Conservation (phyloP, 2,329 filamentous ascomycete genomes). For the Calonectria ilicicola region DNA sequence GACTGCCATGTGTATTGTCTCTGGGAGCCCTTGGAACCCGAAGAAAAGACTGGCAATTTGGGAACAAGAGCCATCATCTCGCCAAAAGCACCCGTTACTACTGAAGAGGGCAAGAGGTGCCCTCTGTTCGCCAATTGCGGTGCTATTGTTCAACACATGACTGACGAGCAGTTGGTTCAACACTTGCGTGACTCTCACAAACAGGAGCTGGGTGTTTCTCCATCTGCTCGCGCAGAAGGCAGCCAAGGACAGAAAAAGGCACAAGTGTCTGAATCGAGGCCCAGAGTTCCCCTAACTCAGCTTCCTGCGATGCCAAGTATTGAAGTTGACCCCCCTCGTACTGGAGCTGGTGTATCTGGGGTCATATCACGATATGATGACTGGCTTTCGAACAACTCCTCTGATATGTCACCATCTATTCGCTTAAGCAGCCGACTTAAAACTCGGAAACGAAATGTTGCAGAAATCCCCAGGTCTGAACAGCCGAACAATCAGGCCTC, state of each 20-base stretch:
- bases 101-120: constrained; percentile 9
- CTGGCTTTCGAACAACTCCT: not conserved
- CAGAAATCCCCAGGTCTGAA: not conserved
- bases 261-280: not conserved
- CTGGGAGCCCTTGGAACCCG: constrained; percentile 25
- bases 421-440: not conserved
- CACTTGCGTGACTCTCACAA: constrained; percentile 5
- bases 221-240: not conserved
- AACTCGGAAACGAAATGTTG: not conserved
- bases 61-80: not conserved
- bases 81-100: too few species aligned
- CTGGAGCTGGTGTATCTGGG: not conserved
- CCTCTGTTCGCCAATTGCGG: constrained; percentile 31
- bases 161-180: constrained; percentile 14
- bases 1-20: constrained; percentile 38
- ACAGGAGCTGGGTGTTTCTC: not conserved
- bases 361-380: not conserved
- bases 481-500: not conserved
- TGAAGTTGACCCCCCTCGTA: not conserved
- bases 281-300: not conserved
- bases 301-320: not conserved
- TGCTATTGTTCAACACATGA: constrained; percentile 16
- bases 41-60: not conserved
- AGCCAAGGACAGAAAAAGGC: too few species aligned
- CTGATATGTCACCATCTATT: not conserved